Percentiles rank a stretch among this genome's conserved stretches.
These are phyloP conservation scores for Rhodotorula sphaerocarpa DNA, from an alignment of 768 basidiomycete species.

Conservation along the genomic window DNA sequence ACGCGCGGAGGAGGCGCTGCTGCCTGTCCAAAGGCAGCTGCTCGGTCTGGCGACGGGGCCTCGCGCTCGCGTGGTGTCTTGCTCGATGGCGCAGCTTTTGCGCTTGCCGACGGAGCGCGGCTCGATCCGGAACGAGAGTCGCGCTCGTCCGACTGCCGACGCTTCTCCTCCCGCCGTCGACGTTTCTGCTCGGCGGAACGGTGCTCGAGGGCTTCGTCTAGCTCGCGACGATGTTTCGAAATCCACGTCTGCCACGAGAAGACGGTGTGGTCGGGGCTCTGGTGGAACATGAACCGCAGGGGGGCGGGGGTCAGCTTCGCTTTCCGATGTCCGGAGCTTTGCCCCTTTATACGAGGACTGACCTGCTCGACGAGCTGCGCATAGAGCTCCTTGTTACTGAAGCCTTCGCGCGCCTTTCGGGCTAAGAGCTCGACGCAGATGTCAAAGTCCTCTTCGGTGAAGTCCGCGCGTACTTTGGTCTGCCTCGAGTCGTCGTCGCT, in stretches of 20 bases:
- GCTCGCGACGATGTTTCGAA: background rate
- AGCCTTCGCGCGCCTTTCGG: too few species aligned
- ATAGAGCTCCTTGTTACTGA: too few species aligned
- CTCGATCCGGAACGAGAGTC: too few species aligned
- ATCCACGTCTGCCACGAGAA: constrained; percentile 10
- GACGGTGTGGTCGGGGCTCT: constrained; percentile 1
- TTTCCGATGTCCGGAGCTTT: background rate
- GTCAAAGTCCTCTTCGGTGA: too few species aligned
- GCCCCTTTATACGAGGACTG: background rate
- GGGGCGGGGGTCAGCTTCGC: background rate
- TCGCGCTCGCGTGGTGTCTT: too few species aligned
- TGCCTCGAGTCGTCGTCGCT: background rate
- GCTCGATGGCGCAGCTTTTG: too few species aligned
- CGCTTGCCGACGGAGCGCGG: background rate
- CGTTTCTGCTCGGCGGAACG: background rate
- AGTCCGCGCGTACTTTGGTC: background rate
- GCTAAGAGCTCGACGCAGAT: too few species aligned
- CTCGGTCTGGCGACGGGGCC: too few species aligned
- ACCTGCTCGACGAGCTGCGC: background rate
- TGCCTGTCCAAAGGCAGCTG: too few species aligned
- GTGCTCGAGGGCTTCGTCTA: background rate
- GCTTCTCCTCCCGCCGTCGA: background rate
- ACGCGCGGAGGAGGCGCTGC: too few species aligned
- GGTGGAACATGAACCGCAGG: background rate
- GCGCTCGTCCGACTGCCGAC: background rate